Base-by-base conservation (phyloP, 208 protist genomes). In the Kentomonas sorsogonicus region DNA sequence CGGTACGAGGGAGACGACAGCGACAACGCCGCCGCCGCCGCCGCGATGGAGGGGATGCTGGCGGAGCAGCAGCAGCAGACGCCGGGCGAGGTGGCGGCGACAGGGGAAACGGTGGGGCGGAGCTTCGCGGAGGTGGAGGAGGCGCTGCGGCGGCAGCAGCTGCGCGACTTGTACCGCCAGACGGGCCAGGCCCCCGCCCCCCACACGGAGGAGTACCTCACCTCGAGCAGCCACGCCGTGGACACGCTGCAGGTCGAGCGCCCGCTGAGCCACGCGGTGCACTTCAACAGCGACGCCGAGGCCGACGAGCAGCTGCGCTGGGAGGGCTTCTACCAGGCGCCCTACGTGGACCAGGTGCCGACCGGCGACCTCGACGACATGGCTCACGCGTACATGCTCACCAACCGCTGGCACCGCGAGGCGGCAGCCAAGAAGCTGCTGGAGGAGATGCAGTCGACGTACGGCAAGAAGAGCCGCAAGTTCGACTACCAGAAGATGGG, bases 401-500 rank as follows among this genome's bases (percentile, higher is more conserved):
- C 84, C 0, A 96, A 96, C 60, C 85, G 89, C 36, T 89, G 81
- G 85, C 89, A 95, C 60, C 89, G 89, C 45, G 83, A 95, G 70
- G 89, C 75, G 55, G 89, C 89, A 0, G 84, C 85, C 39, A 85
- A 91, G 69, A 86, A 91, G 69, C 59, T 96, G 73, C 52, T 96
- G 44, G 84, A 91, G 57, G 69, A 94, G 65, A 55, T 96, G 44
- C 71, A 88, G 53, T 62, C 61, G 16, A 89, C 71, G 9, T 94
- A 96, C 60, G 83, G 86, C 5, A 85, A 83, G 63, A 85, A 82
- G 62, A 72, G 84, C 22, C 74, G 86, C 29, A 66, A 77, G 23
- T 95, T 95, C 57, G 83, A 89, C 9, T 91, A 92, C 56, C 77
- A 88, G 39, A 95, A 95, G 69, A 93, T 95, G 85, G 89, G 89